Conservation (phyloP, 768 basidiomycete genomes). For the Lactarius psammicola region DNA sequence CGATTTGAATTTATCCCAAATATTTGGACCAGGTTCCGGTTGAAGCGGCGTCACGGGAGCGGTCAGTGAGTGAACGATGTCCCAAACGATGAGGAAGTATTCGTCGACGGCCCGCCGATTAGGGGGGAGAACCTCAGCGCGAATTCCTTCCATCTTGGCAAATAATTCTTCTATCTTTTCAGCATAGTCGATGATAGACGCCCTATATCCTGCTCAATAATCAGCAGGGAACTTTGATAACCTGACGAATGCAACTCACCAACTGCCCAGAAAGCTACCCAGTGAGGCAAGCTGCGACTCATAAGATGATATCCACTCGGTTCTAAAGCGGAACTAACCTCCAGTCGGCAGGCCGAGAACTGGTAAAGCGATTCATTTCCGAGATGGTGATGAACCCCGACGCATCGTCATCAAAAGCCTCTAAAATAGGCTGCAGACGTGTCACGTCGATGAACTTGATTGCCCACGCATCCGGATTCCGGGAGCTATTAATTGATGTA, state of each 20-base stretch:
- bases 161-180: slow-evolving; percentile 16
- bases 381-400: slow-evolving; percentile 37
- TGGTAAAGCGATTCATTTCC: slow-evolving; percentile 37
- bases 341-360: slow-evolving; percentile 33
- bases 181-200: slow-evolving; percentile 22
- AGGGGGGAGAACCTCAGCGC: slow-evolving; percentile 3
- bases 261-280: slow-evolving; percentile 37
- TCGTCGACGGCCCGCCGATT: slow-evolving; percentile 3
- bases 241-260: not conserved
- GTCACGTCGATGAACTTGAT: slow-evolving; percentile 29
- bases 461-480: slow-evolving; percentile 34
- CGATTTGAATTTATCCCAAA: slow-evolving; percentile 26
- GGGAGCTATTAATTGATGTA: not conserved
- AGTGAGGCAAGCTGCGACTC: slow-evolving; percentile 31
- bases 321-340: slow-evolving; percentile 23
- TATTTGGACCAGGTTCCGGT: not conserved
- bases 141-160: slow-evolving; percentile 23
- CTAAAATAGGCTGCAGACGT: slow-evolving; percentile 32
- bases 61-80: slow-evolving; percentile 1
- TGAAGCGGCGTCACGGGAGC: not conserved
- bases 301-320: not conserved
- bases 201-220: slow-evolving; percentile 6
- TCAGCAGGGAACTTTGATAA: not conserved
- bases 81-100: slow-evolving; percentile 6
- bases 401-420: slow-evolving; percentile 38